Percentiles rank a stretch among this genome's conserved stretches.
phyloP scores from a whole-genome alignment of 1,284 basidiomycete genomes.

The Trametes hirsuta region DNA sequence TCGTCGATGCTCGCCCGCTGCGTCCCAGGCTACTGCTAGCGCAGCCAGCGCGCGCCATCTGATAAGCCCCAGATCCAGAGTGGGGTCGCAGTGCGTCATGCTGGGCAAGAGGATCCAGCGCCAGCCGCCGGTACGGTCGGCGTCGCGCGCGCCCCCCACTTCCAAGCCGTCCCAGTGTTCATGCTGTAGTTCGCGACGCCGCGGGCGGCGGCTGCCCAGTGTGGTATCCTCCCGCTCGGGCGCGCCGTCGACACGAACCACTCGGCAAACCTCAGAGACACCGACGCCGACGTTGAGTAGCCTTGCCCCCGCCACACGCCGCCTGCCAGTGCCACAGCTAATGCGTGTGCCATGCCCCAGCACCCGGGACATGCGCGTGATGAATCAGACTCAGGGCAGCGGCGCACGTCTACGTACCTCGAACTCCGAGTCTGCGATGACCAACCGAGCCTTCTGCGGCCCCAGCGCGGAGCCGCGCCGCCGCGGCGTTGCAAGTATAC shows the following conservation, averaged over 20 bases:
- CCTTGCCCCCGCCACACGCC: slow-evolving; percentile 1
- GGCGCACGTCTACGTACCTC: no score
- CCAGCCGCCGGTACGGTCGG: neutral
- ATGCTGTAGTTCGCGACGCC: no score
- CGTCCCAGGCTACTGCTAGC: no score
- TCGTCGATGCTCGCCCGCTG: no score
- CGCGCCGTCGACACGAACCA: neutral
- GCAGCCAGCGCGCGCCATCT: neutral
- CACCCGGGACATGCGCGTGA: no score
- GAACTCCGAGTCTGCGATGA: no score
- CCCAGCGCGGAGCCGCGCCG: no score
- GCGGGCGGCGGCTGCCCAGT: neutral
- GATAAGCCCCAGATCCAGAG: neutral
- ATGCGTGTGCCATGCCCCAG: neutral
- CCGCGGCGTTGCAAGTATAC: no score
- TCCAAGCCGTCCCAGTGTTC: no score
- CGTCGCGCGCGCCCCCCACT: no score
- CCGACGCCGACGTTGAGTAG: neutral
- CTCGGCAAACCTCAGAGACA: neutral
- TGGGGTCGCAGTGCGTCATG: neutral
- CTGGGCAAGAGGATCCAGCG: neutral
- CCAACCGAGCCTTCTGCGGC: no score
- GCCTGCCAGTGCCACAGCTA: neutral
- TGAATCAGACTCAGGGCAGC: no score
- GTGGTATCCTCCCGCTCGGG: neutral